Evolutionary conservation across 2,329 filamentous ascomycete species (phyloP), one percentile per base, ranked within the genome.

Genomic region (Xylaria sp.): DNA sequence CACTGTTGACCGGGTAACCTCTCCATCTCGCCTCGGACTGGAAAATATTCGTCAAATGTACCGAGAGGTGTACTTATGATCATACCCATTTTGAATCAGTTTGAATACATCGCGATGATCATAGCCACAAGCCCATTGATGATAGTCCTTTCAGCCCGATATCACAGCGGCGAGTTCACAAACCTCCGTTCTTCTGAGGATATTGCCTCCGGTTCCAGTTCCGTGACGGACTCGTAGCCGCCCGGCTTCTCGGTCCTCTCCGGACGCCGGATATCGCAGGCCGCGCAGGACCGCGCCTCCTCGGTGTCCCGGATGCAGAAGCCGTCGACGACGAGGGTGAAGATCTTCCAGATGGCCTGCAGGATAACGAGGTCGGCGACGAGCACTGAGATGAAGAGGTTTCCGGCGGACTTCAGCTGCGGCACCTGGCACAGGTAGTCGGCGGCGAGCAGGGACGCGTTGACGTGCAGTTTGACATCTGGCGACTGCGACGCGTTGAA

Each of bases 361-460:
- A 63, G 49, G 5, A 63, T 46, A 19, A 60, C 55, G 17, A 63
- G 42, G 38, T 60, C 48, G 1, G 55, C 56, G 2, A 59, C 52
- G 9, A 62, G 37, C 16, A 63, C 50, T 3, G 53, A 38, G 5
- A 61, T 16, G 20, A 59, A 34, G 11, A 56, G 56, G 11, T 44
- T 56, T 11, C 44, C 60, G 7, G 44, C 11, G 7, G 55, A 43
- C 22, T 61, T 61, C 7, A 50, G 17, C 22, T 49, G 52, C 2
- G 60, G 58, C 1, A 59, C 47, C 37, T 59, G 59, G 42, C 59
- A 61, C 19, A 60, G 48, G 38, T 63, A 63, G 39, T 52, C 49
- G 2, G 48, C 39, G 8, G 49, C 48, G 9, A 60, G 17, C 7
- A 44, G 37, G n/a, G 50, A 55, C 16, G 48, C 26, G 18, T 45